phyloP scores from a whole-genome alignment of 202 grass and related monocot species.

The Schoenoplectus triqueter region DNA sequence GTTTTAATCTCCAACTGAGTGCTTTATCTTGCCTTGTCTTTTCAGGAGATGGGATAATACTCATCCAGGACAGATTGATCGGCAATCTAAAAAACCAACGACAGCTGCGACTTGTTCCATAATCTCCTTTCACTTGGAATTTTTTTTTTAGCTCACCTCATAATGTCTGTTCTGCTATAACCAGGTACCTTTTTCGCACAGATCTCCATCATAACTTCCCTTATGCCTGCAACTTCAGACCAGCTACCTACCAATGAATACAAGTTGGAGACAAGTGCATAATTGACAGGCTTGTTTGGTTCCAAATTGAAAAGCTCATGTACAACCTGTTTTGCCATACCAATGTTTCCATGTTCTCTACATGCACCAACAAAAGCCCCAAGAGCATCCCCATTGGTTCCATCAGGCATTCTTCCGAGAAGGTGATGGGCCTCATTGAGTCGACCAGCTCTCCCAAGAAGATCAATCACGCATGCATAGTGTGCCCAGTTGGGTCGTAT shows the following conservation, averaged over 20 bases:
- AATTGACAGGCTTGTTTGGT: constrained; percentile 63
- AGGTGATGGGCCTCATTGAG: constrained; percentile 34
- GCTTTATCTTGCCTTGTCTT: not conserved
- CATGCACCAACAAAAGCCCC: constrained; percentile 32
- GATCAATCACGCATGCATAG: constrained; percentile 31
- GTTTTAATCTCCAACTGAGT: not conserved
- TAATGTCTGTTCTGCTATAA: constrained; percentile 71
- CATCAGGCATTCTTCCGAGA: constrained; percentile 22
- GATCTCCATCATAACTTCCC: constrained; percentile 56
- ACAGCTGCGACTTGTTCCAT: not conserved
- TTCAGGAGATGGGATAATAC: not conserved
- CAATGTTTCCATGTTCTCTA: constrained; percentile 33
- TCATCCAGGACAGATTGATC: not conserved
- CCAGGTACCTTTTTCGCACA: constrained; percentile 67
- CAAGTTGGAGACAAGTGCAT: constrained; percentile 72
- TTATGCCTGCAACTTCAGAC: constrained; percentile 57
- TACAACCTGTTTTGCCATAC: constrained; percentile 53
- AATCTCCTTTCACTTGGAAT: not conserved
- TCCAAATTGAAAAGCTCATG: constrained; percentile 59
- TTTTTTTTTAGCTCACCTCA: not conserved
- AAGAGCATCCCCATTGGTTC: constrained; percentile 35
- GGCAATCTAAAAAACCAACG: not conserved
- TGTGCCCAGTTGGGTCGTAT: constrained; percentile 52
- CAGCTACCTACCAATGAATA: constrained; percentile 66
- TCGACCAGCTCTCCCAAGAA: constrained; percentile 30